Percentiles rank a stretch among this genome's conserved stretches.
These are phyloP conservation scores for Astragalus membranaceus DNA, from an alignment of 306 rosid species.

Conservation along the genomic window DNA sequence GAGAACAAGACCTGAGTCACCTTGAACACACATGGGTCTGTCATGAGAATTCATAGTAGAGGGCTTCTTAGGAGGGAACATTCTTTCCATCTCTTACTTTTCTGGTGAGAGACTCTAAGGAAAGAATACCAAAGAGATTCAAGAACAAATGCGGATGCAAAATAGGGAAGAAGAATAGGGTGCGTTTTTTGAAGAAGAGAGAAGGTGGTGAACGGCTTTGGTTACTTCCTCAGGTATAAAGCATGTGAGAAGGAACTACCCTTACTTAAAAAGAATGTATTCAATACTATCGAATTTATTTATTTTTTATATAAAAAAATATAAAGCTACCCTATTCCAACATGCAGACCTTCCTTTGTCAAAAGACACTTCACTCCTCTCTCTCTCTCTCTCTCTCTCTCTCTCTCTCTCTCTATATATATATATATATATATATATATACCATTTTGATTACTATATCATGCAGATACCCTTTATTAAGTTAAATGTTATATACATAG, in stretches of 20 bases:
- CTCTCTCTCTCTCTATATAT: slow-evolving; percentile 26
- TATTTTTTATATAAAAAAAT: neutral
- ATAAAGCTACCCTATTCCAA: slow-evolving; percentile 49
- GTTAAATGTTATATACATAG: slow-evolving; percentile 21
- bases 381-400: slow-evolving; percentile 20
- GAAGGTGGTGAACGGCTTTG: slow-evolving; percentile 38
- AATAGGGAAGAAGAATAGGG: slow-evolving; percentile 79
- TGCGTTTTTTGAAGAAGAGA: slow-evolving; percentile 77
- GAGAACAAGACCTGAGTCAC: slow-evolving; percentile 96
- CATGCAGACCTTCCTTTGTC: slow-evolving; percentile 49
- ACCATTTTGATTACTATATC: slow-evolving; percentile 18
- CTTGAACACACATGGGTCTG: slow-evolving; percentile 94
- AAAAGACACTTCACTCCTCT: slow-evolving; percentile 41
- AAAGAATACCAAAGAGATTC: slow-evolving; percentile 61
- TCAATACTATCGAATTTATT: neutral
- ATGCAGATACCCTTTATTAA: slow-evolving; percentile 1
- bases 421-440: too few relatives aligned
- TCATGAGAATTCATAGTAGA: slow-evolving; percentile 97
- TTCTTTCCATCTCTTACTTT: slow-evolving; percentile 49
- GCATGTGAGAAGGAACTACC: slow-evolving; percentile 36
- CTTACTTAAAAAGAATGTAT: slow-evolving; percentile 30
- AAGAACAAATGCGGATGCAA: slow-evolving; percentile 99
- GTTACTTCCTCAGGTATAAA: slow-evolving; percentile 38
- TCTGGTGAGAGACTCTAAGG: slow-evolving; percentile 41
- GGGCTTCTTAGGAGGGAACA: slow-evolving; percentile 99